These are phyloP conservation scores for Aspergillus cejpii DNA, from an alignment of 2,329 filamentous ascomycete species.

Conservation along the genomic window DNA sequence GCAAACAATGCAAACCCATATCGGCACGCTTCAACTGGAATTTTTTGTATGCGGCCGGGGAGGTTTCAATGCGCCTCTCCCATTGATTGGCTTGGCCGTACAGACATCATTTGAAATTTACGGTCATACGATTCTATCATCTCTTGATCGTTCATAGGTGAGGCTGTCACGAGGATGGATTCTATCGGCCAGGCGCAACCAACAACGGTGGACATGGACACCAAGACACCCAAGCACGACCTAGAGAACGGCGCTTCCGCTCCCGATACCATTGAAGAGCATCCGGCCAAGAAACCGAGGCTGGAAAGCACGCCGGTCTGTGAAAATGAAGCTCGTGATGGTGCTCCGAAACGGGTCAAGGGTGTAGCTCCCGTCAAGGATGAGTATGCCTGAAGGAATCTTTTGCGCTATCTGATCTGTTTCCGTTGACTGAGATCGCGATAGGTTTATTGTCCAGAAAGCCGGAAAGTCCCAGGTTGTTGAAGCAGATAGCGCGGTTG, in stretches of 20 bases:
- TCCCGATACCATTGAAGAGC: slow-evolving; percentile 33
- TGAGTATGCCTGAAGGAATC: slow-evolving; percentile 49
- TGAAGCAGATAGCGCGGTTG: slow-evolving; percentile 44
- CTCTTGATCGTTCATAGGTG: neutral
- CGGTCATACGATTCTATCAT: neutral
- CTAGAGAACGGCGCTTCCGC: slow-evolving; percentile 19
- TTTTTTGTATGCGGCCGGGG: slow-evolving; percentile 9
- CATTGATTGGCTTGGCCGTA: neutral
- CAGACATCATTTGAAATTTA: neutral
- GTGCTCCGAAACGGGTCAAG: slow-evolving; percentile 37
- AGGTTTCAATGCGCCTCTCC: neutral
- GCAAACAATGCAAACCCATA: slow-evolving; percentile 22
- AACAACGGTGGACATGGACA: slow-evolving; percentile 8
- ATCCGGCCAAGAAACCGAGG: slow-evolving; percentile 56
- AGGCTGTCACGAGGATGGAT: slow-evolving; percentile 7
- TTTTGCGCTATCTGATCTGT: neutral
- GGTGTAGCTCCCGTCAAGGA: slow-evolving; percentile 66
- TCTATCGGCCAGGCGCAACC: slow-evolving; percentile 6
- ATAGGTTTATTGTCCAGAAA: slow-evolving; percentile 30
- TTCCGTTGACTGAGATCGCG: slow-evolving; percentile 2
- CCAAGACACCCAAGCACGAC: slow-evolving; percentile 18
- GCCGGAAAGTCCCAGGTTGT: slow-evolving; percentile 15
- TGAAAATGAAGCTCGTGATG: slow-evolving; percentile 22
- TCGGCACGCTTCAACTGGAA: slow-evolving; percentile 4
- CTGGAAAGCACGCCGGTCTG: slow-evolving; percentile 35